Percentiles rank a stretch among this genome's conserved stretches.
phyloP scores from a whole-genome alignment of 2,329 filamentous ascomycete genomes.

The Fusarium sp. region DNA sequence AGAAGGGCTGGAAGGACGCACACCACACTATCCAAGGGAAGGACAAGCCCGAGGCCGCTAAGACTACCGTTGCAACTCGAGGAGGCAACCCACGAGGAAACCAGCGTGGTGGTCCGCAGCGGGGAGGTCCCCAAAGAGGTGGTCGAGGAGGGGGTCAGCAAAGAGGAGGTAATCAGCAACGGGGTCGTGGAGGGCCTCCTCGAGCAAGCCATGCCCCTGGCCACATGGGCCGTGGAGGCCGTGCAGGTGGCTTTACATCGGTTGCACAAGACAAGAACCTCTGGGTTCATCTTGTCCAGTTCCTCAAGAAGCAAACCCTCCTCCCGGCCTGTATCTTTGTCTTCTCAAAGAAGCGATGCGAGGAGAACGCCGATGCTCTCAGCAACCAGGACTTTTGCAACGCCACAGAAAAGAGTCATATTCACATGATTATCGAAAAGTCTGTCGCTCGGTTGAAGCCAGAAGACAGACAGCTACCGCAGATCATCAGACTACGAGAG shows the following conservation, averaged over 20 bases:
- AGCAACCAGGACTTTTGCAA: conserved; percentile 97
- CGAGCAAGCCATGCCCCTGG: conserved; percentile 75
- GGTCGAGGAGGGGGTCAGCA: conserved; percentile 63
- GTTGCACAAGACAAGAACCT: conserved; percentile 95
- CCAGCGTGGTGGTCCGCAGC: conserved; percentile 48
- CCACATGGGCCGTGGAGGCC: conserved; percentile 90
- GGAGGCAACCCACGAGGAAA: conserved; percentile 54
- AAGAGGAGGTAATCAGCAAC: conserved; percentile 61
- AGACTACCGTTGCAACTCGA: conserved; percentile 50
- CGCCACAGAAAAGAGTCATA: conserved; percentile 92
- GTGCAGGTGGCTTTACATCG: conserved; percentile 86
- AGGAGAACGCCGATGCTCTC: conserved; percentile 95
- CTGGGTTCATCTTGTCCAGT: conserved; percentile 96
- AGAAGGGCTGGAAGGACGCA: conserved; percentile 94
- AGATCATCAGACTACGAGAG: conserved; percentile 89
- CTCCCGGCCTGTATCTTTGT: conserved; percentile 97
- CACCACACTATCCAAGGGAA: conserved; percentile 84
- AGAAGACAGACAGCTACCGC: conserved; percentile 90
- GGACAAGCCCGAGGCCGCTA: conserved; percentile 74
- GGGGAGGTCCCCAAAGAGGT: conserved; percentile 58
- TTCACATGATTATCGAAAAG: conserved; percentile 97
- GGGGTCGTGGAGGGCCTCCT: conserved; percentile 65
- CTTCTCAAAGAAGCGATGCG: conserved; percentile 97
- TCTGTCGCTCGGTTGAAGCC: conserved; percentile 91
- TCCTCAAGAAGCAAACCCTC: conserved; percentile 86